These are phyloP conservation scores for Entomortierella chlamydospora DNA, from an alignment of 192 early-diverging fungal species.

Conservation along the genomic window DNA sequence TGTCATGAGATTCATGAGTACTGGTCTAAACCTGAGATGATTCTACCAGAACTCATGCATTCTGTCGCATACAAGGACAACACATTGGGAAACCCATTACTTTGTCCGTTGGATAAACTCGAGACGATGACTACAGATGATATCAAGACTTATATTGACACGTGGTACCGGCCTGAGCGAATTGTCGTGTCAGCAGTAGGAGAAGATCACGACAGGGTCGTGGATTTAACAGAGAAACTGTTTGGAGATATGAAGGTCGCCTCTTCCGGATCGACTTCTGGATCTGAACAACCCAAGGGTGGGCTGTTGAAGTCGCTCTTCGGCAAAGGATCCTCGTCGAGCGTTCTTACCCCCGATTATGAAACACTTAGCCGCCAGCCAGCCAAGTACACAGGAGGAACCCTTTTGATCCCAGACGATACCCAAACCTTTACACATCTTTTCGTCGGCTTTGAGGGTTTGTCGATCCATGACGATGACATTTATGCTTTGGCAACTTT, in stretches of 20 bases:
- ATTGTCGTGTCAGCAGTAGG: conserved; percentile 93
- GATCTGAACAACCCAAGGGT: conserved; percentile 37
- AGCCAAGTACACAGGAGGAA: conserved; percentile 88
- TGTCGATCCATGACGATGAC: conserved; percentile 86
- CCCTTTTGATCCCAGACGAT: conserved; percentile 75
- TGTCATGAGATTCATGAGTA: conserved; percentile 92
- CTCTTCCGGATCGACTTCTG: conserved; percentile 4
- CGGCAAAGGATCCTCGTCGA: conserved; percentile 12
- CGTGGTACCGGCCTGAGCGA: conserved; percentile 92
- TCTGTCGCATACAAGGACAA: conserved; percentile 81
- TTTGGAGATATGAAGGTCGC: conserved; percentile 78
- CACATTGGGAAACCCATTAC: conserved; percentile 83
- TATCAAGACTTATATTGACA: conserved; percentile 77
- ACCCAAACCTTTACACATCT: conserved; percentile 84
- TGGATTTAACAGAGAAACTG: conserved; percentile 72
- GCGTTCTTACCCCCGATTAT: conserved; percentile 18
- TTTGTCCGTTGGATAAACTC: conserved; percentile 78
- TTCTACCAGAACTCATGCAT: conserved; percentile 90
- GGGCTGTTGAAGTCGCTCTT: conserved; percentile 33
- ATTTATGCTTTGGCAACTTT: conserved; percentile 93
- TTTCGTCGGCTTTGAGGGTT: conserved; percentile 89
- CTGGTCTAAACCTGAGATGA: conserved; percentile 85
- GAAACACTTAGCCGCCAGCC: conserved; percentile 54
- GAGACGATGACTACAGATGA: conserved; percentile 72
- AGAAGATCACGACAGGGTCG: conserved; percentile 85